Conservation (phyloP, 495 filamentous ascomycete genomes). For the Xylaria telfairii region DNA sequence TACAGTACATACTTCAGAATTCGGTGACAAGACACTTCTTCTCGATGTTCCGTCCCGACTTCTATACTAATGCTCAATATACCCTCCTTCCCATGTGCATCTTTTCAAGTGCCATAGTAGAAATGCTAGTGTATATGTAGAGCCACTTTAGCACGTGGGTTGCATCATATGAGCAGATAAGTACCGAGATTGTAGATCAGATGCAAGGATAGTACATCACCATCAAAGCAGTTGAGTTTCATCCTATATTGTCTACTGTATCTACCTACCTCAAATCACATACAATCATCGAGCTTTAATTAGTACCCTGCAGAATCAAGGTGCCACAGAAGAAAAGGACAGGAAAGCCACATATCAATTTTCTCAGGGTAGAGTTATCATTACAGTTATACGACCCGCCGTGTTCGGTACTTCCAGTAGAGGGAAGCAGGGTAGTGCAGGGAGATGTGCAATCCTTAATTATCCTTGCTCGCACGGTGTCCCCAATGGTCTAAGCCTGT, state of each 20-base stretch:
- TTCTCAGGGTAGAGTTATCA: too few species aligned
- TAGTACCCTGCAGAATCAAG: too few species aligned
- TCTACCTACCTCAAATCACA: not conserved
- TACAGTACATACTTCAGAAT: not conserved
- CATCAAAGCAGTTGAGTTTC: not conserved
- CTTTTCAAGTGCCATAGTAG: not conserved
- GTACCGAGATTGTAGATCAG: not conserved
- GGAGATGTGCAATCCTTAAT: too few species aligned
- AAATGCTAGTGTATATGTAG: too few species aligned
- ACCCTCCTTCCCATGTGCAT: not conserved
- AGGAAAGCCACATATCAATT: not conserved
- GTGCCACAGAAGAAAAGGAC: not conserved
- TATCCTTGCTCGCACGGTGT: too few species aligned
- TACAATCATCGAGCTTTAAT: not conserved
- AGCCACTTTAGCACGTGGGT: conserved; percentile 8
- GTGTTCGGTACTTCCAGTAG: too few species aligned
- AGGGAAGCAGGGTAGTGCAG: too few species aligned
- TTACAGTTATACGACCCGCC: too few species aligned
- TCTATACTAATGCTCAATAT: not conserved
- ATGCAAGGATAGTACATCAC: not conserved
- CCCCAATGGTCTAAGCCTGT: too few species aligned
- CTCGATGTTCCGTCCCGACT: not conserved
- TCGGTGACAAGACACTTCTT: not conserved
- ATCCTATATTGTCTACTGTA: not conserved
- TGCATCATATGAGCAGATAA: not conserved